Conservation (phyloP, 2,329 filamentous ascomycete species). For the Colletotrichum sidae region DNA sequence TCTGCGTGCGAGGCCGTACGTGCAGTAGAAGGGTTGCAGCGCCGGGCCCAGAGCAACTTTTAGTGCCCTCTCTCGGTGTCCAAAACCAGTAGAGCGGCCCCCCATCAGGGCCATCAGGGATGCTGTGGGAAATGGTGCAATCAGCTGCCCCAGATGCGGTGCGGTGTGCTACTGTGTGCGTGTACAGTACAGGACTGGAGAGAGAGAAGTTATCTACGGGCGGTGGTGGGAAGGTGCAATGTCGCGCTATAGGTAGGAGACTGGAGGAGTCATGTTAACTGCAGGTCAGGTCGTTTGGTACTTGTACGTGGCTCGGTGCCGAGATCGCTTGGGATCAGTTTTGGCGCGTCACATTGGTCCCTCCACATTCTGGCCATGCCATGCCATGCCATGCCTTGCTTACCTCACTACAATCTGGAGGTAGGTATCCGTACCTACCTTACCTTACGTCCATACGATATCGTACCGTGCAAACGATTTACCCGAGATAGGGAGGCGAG, state of each 20-base stretch:
- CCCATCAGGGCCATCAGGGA: background rate
- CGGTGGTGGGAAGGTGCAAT: too few relatives aligned
- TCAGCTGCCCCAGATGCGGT: constrained; percentile 5
- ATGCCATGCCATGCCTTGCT: constrained; percentile 15
- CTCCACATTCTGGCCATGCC: constrained; percentile 13
- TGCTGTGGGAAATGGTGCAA: constrained; percentile 15
- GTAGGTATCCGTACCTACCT: background rate
- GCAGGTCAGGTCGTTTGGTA: too few relatives aligned
- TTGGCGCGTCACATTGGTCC: background rate
- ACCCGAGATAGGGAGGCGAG: too few relatives aligned
- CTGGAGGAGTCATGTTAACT: too few relatives aligned
- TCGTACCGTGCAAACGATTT: too few relatives aligned
- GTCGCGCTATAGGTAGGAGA: too few relatives aligned
- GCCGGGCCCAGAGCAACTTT: constrained; percentile 13
- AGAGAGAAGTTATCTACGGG: too few relatives aligned
- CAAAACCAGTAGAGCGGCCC: constrained; percentile 28
- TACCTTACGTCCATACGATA: background rate
- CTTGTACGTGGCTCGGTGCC: constrained; percentile 4
- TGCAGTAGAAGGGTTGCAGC: constrained; percentile 24
- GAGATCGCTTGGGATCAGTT: constrained; percentile 34
- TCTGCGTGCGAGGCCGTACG: constrained; percentile 3
- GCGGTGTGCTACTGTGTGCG: too few relatives aligned
- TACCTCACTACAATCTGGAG: background rate
- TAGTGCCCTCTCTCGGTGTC: constrained; percentile 32
- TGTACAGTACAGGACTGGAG: too few relatives aligned